phyloP scores from a whole-genome alignment of 2,329 filamentous ascomycete genomes.

The Penicillium sp. region DNA sequence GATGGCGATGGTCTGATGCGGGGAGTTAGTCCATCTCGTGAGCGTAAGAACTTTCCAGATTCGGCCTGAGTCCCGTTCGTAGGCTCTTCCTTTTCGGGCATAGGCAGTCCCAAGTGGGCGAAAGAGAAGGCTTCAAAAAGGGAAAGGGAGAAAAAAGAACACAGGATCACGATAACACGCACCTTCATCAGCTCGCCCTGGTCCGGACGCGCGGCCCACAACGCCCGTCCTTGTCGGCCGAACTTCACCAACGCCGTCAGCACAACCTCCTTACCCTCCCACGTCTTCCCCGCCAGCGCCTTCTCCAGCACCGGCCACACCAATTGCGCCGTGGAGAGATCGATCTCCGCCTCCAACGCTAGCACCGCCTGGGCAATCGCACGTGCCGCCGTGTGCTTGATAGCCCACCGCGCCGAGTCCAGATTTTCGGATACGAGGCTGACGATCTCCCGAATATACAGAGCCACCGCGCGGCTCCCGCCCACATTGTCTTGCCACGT shows the following conservation, averaged over 20 bases:
- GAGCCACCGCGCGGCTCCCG: slow-evolving; percentile 72
- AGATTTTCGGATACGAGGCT: slow-evolving; percentile 65
- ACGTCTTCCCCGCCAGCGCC: slow-evolving; percentile 82
- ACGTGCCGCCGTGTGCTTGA: slow-evolving; percentile 84
- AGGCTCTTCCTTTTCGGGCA: too few species aligned
- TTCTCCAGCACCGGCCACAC: slow-evolving; percentile 85
- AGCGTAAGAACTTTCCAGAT: too few species aligned
- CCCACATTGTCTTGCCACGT: slow-evolving; percentile 92
- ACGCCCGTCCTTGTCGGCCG: slow-evolving; percentile 59
- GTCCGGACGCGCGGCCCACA: slow-evolving; percentile 58
- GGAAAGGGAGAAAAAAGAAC: slow-evolving; percentile 3
- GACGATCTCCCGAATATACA: slow-evolving; percentile 82
- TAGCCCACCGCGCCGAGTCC: slow-evolving; percentile 78
- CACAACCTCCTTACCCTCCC: slow-evolving; percentile 84
- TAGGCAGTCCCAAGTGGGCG: too few species aligned
- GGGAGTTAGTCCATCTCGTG: neutral
- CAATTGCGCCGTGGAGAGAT: slow-evolving; percentile 56
- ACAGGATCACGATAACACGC: slow-evolving; percentile 15
- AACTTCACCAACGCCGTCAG: slow-evolving; percentile 77
- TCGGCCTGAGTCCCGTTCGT: too few species aligned
- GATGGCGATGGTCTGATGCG: slow-evolving; percentile 60
- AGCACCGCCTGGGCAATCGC: slow-evolving; percentile 71
- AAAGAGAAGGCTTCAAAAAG: slow-evolving; percentile 1
- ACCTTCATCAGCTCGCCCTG: slow-evolving; percentile 68
- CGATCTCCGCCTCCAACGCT: slow-evolving; percentile 59